Conservation (phyloP, 257 asterid genomes). For the Primulina eburnea region DNA sequence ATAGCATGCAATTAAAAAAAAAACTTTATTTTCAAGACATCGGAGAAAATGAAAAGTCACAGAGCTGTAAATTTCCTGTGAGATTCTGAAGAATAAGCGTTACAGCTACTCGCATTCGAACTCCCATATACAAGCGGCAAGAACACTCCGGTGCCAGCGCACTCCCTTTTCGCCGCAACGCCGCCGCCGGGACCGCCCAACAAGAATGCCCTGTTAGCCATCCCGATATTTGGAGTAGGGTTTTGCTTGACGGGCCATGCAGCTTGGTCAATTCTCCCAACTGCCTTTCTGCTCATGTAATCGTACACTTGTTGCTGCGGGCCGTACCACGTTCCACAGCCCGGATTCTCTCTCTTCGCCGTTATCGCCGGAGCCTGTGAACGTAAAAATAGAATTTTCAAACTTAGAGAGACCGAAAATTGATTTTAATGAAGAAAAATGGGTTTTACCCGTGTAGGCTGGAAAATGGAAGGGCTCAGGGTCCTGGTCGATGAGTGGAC, state of each 20-base stretch:
- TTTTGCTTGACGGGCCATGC: constrained; percentile 36
- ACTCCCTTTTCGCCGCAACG: constrained; percentile 38
- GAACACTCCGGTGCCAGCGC: constrained; percentile 84
- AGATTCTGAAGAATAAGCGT: constrained; percentile 34
- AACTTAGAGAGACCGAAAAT: no score
- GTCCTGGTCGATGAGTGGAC: constrained; percentile 19
- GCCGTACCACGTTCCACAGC: constrained; percentile 36
- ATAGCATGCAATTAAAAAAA: constrained; percentile 3
- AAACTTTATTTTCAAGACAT: not conserved
- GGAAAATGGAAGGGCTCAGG: constrained; percentile 21
- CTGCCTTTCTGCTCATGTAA: constrained; percentile 21
- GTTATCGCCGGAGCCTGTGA: constrained; percentile 26
- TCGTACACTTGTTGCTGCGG: constrained; percentile 32
- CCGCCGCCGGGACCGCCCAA: constrained; percentile 31
- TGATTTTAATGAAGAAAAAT: not conserved
- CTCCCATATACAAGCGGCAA: constrained; percentile 56
- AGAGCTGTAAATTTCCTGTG: constrained; percentile 41
- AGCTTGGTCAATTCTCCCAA: constrained; percentile 28
- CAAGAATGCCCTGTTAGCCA: constrained; percentile 22
- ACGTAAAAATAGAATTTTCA: not conserved
- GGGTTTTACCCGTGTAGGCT: constrained; percentile 31
- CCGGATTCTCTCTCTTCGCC: constrained; percentile 35
- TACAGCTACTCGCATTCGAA: constrained; percentile 1
- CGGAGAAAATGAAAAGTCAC: not conserved
- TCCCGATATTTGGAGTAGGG: constrained; percentile 27